A percentile compares a stretch with the other conserved stretches of the same genome.
phyloP scores from a whole-genome alignment of 345 rosid genomes.

The Salix viminalis region DNA sequence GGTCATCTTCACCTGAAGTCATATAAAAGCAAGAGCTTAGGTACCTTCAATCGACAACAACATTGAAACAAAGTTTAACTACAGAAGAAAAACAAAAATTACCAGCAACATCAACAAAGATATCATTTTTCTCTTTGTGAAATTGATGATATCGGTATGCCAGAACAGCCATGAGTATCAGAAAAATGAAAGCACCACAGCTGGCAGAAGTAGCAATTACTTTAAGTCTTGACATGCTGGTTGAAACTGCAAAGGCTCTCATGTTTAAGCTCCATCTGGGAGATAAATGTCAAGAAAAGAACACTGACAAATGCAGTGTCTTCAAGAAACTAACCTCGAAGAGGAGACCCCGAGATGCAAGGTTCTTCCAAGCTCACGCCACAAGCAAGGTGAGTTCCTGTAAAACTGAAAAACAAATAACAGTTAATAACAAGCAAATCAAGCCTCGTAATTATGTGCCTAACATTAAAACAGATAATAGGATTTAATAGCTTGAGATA shows the following conservation, averaged over 20 bases:
- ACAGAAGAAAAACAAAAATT: constrained; percentile 3
- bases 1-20: constrained; percentile 66
- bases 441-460: not conserved
- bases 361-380: constrained; percentile 64
- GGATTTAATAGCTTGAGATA: not conserved
- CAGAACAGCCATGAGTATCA: constrained; percentile 46
- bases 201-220: constrained; percentile 45
- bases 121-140: constrained; percentile 40
- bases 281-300: not conserved
- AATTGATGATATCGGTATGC: constrained; percentile 42
- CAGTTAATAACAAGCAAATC: not conserved
- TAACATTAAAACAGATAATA: not conserved
- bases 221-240: constrained; percentile 53
- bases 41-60: not conserved
- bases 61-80: not conserved
- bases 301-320: not conserved
- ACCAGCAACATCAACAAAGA: constrained; percentile 80
- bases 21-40: not conserved
- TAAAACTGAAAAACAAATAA: constrained; percentile 46
- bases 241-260: constrained; percentile 41
- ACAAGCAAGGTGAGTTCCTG: constrained; percentile 63
- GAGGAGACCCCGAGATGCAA: constrained; percentile 53
- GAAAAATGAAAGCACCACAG: constrained; percentile 50
- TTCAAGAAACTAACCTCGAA: constrained; percentile 43
- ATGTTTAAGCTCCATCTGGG: not conserved